A percentile compares a stretch with the other conserved stretches of the same genome.
Evolutionary conservation across 2,329 filamentous ascomycete genomes (phyloP).

Genomic region (Cordyceps fumosorosea): DNA sequence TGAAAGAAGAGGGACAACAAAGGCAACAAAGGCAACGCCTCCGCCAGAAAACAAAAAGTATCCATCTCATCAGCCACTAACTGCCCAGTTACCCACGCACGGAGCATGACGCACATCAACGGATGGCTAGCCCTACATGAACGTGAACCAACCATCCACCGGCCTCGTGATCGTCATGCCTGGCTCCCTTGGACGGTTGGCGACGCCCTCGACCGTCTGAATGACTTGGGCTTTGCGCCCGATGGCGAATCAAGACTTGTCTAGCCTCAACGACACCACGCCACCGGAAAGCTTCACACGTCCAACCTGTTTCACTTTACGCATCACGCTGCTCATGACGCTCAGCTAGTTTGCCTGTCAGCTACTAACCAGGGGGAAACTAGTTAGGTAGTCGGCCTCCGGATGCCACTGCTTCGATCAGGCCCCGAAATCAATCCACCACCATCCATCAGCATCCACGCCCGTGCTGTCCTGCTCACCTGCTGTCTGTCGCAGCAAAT

Average conservation of each 20-base stretch:
- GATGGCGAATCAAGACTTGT: background rate
- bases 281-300: background rate
- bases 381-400: background rate
- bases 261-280: background rate
- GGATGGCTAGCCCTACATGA: background rate
- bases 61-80: background rate
- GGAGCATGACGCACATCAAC: background rate
- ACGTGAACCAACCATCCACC: background rate
- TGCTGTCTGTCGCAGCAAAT: constrained; percentile 3
- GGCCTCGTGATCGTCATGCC: constrained; percentile 2
- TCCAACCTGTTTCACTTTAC: background rate
- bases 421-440: background rate
- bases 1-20: background rate
- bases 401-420: background rate
- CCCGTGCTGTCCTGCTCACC: constrained; percentile 3
- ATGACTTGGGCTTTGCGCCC: constrained; percentile 1
- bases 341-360: background rate
- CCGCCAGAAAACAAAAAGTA: background rate
- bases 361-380: background rate
- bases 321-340: background rate
- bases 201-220: background rate
- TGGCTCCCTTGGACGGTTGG: background rate
- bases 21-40: background rate
- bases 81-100: background rate
- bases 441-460: background rate